Conservation (phyloP, 352 stramenopile species). For the Globisporangium rhizosaccharum region DNA sequence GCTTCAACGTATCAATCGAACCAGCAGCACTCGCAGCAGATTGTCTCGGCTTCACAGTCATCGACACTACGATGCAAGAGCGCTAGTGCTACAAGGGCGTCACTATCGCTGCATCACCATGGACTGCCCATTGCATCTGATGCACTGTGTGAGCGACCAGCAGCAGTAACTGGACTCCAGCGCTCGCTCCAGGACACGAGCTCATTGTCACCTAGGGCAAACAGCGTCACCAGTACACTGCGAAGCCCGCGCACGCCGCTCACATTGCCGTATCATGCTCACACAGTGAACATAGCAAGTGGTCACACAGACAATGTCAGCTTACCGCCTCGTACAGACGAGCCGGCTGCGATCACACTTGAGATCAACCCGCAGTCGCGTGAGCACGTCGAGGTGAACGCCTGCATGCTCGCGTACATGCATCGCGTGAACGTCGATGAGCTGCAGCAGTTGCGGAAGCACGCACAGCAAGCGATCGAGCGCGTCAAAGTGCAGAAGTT, state of each 20-base stretch:
- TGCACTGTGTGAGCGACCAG: neutral
- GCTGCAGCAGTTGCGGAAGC: constrained; percentile 35
- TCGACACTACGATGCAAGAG: constrained; percentile 21
- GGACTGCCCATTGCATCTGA: too few relatives aligned
- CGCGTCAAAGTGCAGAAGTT: constrained; percentile 36
- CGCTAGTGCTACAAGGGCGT: constrained; percentile 4
- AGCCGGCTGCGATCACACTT: constrained; percentile 1
- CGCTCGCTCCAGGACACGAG: neutral
- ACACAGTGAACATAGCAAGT: too few relatives aligned
- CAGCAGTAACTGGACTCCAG: neutral
- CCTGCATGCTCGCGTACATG: constrained; percentile 59
- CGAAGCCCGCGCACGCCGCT: too few relatives aligned
- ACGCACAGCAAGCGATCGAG: constrained; percentile 31
- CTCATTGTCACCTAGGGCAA: neutral
- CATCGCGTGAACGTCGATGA: constrained; percentile 59
- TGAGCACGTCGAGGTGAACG: constrained; percentile 64
- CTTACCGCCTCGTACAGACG: too few relatives aligned
- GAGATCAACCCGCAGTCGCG: constrained; percentile 25
- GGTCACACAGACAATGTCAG: too few relatives aligned
- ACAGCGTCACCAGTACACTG: too few relatives aligned
- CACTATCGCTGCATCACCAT: neutral
- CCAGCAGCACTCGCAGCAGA: neutral
- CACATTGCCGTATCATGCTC: too few relatives aligned
- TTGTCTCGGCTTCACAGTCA: neutral
- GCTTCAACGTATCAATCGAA: too few relatives aligned